These are phyloP conservation scores for Metarhizium rileyi DNA, from an alignment of 2,329 filamentous ascomycete genomes.

Conservation along the genomic window DNA sequence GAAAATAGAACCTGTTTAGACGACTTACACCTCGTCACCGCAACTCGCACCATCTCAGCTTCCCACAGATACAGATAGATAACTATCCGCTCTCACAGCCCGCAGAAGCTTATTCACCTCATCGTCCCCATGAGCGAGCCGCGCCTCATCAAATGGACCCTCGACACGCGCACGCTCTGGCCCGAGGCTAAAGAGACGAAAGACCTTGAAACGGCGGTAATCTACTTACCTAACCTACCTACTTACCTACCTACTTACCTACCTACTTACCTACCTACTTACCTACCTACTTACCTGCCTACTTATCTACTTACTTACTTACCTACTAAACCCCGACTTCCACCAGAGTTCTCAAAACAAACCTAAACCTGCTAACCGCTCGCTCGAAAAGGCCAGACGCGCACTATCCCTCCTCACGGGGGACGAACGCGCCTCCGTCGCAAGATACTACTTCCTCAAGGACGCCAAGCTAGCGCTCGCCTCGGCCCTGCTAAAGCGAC, in stretches of 20 bases:
- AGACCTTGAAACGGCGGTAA: slow-evolving; percentile 37
- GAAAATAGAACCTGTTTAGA: too few species aligned
- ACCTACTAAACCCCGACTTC: too few species aligned
- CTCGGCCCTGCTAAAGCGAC: slow-evolving; percentile 65
- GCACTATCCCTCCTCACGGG: slow-evolving; percentile 41
- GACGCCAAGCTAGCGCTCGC: slow-evolving; percentile 68
- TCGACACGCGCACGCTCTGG: slow-evolving; percentile 52
- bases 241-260: background rate
- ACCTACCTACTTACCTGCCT: slow-evolving; percentile 2
- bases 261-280: slow-evolving; percentile 12
- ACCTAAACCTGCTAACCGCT: too few species aligned
- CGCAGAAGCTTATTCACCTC: too few species aligned
- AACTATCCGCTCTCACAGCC: too few species aligned
- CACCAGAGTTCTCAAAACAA: background rate
- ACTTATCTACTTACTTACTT: too few species aligned
- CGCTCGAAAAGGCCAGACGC: slow-evolving; percentile 46
- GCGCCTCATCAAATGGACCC: slow-evolving; percentile 47
- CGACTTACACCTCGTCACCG: too few species aligned
- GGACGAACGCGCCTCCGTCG: slow-evolving; percentile 46
- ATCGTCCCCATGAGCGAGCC: slow-evolving; percentile 14
- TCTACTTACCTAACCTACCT: slow-evolving; percentile 10
- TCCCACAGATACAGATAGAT: too few species aligned
- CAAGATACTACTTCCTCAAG: slow-evolving; percentile 54
- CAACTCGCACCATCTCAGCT: too few species aligned
- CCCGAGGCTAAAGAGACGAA: slow-evolving; percentile 38